A percentile compares a stretch with the other conserved stretches of the same genome.
phyloP scores from a whole-genome alignment of 805 yeast genomes.

The Ogataea zsoltii region DNA sequence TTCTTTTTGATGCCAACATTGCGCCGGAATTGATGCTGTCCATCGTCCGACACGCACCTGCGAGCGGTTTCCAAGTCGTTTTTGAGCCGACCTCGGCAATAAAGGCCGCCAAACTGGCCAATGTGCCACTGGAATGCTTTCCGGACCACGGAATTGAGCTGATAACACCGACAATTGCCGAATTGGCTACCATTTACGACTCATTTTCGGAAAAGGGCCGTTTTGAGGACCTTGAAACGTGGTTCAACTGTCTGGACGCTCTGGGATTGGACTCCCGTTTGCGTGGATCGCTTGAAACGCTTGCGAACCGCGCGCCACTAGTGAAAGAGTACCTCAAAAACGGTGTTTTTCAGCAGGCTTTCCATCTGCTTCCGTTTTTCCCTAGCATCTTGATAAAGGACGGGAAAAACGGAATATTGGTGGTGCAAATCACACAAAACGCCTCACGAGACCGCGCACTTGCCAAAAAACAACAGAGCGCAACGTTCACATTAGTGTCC shows the following conservation, averaged over 20 bases:
- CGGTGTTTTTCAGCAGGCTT: conserved; percentile 65
- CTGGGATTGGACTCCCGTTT: conserved; percentile 50
- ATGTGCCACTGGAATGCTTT: conserved; percentile 39
- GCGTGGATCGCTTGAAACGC: conserved; percentile 45
- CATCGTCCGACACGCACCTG: conserved; percentile 32
- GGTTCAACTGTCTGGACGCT: conserved; percentile 76
- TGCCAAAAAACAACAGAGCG: neutral
- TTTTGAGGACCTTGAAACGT: conserved; percentile 55
- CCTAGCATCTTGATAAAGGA: conserved; percentile 67
- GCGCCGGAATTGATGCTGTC: conserved; percentile 42
- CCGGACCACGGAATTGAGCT: conserved; percentile 50
- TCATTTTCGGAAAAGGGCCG: conserved; percentile 42
- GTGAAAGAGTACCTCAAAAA: conserved; percentile 31
- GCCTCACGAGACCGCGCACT: neutral
- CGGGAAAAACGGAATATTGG: conserved; percentile 63
- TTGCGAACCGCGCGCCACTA: conserved; percentile 28
- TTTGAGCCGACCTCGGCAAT: conserved; percentile 79
- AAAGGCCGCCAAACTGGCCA: conserved; percentile 54
- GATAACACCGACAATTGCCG: conserved; percentile 70
- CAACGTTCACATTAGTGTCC: conserved; percentile 23
- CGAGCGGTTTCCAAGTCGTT: conserved; percentile 38
- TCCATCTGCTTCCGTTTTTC: conserved; percentile 72
- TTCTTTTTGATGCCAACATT: conserved; percentile 72
- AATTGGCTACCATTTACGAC: conserved; percentile 55
- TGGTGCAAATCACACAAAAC: conserved; percentile 37